Evolutionary conservation across 2,329 filamentous ascomycete species (phyloP).

Genomic region (Botrytis hyacinthi): DNA sequence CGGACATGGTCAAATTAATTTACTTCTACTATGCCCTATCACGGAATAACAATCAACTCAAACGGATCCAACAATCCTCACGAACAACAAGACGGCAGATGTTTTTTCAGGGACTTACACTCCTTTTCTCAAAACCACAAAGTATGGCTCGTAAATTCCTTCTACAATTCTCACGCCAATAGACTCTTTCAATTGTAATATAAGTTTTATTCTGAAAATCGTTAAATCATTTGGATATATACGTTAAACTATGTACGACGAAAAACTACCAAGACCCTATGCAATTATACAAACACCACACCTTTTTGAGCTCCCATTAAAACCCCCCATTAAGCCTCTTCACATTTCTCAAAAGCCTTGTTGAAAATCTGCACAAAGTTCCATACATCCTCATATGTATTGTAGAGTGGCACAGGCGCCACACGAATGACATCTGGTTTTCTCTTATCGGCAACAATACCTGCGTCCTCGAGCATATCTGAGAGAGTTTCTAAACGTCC

Average conservation of each 20-base stretch:
- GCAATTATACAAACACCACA: not conserved
- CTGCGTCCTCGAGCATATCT: constrained; percentile 60
- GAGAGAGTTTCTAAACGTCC: constrained; percentile 70
- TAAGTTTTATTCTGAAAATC: not conserved
- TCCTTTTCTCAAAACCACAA: not conserved
- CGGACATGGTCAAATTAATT: too few relatives aligned
- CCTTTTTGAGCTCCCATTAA: not conserved
- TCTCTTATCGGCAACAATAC: constrained; percentile 77
- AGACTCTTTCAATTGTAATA: not conserved
- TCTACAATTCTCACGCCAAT: not conserved
- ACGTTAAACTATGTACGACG: not conserved
- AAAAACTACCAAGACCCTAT: not conserved
- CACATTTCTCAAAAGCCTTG: constrained; percentile 28
- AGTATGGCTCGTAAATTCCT: not conserved
- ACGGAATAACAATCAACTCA: too few relatives aligned
- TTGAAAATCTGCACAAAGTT: constrained; percentile 54
- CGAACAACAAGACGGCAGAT: not conserved
- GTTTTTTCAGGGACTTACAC: not conserved
- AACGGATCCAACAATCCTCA: not conserved
- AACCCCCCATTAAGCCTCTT: not conserved
- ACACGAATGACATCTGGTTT: constrained; percentile 83
- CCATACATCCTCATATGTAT: constrained; percentile 72
- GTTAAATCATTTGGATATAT: constrained; percentile 5
- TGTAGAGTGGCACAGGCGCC: constrained; percentile 82
- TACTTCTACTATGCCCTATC: too few relatives aligned